phyloP scores from a whole-genome alignment of 805 yeast genomes.

The Spathaspora girioi region DNA sequence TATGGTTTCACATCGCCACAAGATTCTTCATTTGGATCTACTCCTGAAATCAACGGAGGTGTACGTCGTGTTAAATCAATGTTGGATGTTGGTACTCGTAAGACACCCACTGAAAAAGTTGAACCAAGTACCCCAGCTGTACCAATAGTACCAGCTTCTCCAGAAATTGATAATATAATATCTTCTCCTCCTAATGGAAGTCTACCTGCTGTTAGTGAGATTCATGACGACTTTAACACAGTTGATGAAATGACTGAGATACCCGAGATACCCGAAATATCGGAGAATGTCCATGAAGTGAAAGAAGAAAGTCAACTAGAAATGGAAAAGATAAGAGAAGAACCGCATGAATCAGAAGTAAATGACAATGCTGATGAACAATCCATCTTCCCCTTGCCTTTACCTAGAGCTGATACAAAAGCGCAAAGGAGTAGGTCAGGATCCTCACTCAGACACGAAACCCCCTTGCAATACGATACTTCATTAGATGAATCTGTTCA shows the following conservation, averaged over 20 bases:
- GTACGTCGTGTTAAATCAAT: conserved; percentile 23
- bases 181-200: conserved; percentile 1
- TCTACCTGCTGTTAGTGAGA: conserved; percentile 11
- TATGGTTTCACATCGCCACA: background rate
- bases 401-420: background rate
- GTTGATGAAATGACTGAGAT: background rate
- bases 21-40: background rate
- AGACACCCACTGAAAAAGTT: background rate
- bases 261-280: background rate
- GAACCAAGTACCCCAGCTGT: background rate
- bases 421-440: background rate
- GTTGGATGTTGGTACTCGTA: conserved; percentile 18
- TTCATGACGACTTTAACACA: conserved; percentile 1
- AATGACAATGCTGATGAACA: background rate
- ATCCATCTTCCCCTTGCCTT: background rate
- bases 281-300: background rate
- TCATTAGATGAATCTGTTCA: background rate
- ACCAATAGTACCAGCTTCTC: background rate
- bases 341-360: background rate
- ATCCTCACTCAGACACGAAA: background rate
- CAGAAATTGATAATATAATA: background rate
- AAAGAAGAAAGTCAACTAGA: background rate
- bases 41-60: background rate
- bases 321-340: background rate
- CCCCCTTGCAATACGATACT: background rate